Percentiles rank a stretch among this genome's conserved stretches.
These are phyloP conservation scores for Sclerotinia trifoliorum DNA, from an alignment of 2,329 filamentous ascomycete species.

Conservation along the genomic window DNA sequence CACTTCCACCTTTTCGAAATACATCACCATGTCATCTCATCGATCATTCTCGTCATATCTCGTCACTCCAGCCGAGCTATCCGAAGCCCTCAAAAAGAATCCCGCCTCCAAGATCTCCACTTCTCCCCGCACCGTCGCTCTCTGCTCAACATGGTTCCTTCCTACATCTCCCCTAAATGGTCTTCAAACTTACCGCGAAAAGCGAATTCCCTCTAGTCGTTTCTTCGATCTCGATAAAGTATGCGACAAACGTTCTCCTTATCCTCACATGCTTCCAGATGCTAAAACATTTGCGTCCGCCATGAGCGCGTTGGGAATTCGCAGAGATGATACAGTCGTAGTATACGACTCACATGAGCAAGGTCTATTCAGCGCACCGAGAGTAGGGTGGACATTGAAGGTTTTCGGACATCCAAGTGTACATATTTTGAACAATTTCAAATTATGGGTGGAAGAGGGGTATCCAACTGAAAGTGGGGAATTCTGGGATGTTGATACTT, in stretches of 20 bases:
- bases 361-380: slow-evolving; percentile 90
- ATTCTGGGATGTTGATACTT: slow-evolving; percentile 65
- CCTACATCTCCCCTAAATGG: slow-evolving; percentile 87
- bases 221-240: slow-evolving; percentile 97
- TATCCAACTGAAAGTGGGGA: slow-evolving; percentile 79
- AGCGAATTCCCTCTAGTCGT: slow-evolving; percentile 82
- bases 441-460: slow-evolving; percentile 83
- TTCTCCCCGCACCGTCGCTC: slow-evolving; percentile 77
- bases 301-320: slow-evolving; percentile 86
- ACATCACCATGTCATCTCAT: slow-evolving; percentile 13
- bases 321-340: slow-evolving; percentile 82
- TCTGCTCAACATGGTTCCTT: slow-evolving; percentile 95
- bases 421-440: slow-evolving; percentile 93
- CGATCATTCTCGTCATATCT: slow-evolving; percentile 58
- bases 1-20: slow-evolving; percentile 3
- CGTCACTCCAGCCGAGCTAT: slow-evolving; percentile 79
- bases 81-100: slow-evolving; percentile 79
- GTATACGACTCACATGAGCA: slow-evolving; percentile 91
- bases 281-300: slow-evolving; percentile 78
- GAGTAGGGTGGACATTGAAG: slow-evolving; percentile 89
- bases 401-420: slow-evolving; percentile 88
- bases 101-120: slow-evolving; percentile 76
- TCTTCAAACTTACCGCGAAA: slow-evolving; percentile 74
- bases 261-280: slow-evolving; percentile 93
- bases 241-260: slow-evolving; percentile 82